Percentiles rank a stretch among this genome's conserved stretches.
Conservation (phyloP, 2,329 filamentous ascomycete species). For the Ophiostoma novo-ulmi region DNA sequence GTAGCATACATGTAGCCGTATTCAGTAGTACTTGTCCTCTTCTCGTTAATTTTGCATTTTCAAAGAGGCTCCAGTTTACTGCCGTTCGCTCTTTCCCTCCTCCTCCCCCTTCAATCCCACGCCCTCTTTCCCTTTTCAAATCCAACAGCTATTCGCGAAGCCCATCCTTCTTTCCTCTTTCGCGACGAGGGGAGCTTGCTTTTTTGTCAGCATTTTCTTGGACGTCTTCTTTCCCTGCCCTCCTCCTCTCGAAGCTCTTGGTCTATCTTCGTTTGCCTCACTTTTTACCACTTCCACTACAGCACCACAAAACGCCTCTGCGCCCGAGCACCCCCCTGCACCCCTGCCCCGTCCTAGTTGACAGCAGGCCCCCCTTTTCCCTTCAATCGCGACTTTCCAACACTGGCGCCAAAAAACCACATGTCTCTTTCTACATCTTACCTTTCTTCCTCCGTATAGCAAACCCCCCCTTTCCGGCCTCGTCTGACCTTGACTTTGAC, state of each 20-base stretch:
- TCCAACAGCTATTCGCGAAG: background rate
- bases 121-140: background rate
- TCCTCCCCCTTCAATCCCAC: slow-evolving; percentile 2
- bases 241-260: background rate
- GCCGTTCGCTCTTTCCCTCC: slow-evolving; percentile 2
- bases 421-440: slow-evolving; percentile 9
- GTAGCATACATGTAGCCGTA: background rate
- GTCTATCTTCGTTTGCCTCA: background rate
- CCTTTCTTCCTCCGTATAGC: slow-evolving; percentile 9
- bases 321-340: background rate
- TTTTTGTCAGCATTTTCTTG: background rate
- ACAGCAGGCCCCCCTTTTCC: slow-evolving; percentile 11
- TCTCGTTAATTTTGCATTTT: slow-evolving; percentile 6
- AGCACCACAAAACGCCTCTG: background rate
- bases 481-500: background rate
- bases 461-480: slow-evolving; percentile 10
- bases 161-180: background rate
- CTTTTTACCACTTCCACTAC: background rate
- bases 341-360: slow-evolving; percentile 4
- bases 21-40: background rate
- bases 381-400: slow-evolving; percentile 13
- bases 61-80: slow-evolving; percentile 1
- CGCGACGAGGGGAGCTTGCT: background rate
- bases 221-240: background rate
- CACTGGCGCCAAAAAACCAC: slow-evolving; percentile 17